Evolutionary conservation across 2,329 filamentous ascomycete genomes (phyloP).

Genomic region (Stagonosporopsis vannaccii): DNA sequence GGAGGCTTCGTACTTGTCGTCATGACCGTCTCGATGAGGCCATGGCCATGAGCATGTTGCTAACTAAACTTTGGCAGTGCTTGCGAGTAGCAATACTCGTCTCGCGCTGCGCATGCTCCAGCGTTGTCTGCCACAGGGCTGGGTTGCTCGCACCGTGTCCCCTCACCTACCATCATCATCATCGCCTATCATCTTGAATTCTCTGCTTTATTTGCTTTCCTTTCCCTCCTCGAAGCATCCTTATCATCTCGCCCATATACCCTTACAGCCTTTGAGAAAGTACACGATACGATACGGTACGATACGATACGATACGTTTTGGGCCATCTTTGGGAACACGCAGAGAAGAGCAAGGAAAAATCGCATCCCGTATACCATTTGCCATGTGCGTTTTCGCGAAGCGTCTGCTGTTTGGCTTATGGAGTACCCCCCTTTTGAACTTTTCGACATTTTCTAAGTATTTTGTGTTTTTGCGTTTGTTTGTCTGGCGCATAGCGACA

Average conservation of each 20-base stretch:
- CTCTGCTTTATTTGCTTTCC: not conserved
- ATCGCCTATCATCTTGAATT: not conserved
- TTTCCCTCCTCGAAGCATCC: conserved; percentile 1
- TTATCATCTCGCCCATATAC: conserved; percentile 18
- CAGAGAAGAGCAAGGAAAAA: conserved; percentile 11
- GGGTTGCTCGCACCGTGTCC: conserved; percentile 10
- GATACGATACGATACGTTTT: conserved; percentile 7
- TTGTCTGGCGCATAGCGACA: not conserved
- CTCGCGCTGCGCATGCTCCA: not conserved
- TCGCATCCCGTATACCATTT: conserved; percentile 8
- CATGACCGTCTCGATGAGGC: conserved; percentile 1
- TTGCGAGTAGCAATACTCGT: no score
- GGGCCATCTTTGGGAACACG: not conserved
- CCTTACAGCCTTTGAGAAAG: conserved; percentile 14
- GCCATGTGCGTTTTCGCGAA: not conserved
- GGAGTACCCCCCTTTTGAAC: conserved; percentile 2
- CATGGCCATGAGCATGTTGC: not conserved
- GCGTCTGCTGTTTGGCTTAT: conserved; percentile 1
- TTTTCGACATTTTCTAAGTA: not conserved
- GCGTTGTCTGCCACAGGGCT: conserved; percentile 19
- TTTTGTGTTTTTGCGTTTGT: not conserved
- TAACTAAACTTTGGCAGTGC: not conserved
- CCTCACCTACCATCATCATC: not conserved
- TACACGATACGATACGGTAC: not conserved
- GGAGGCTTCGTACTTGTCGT: conserved; percentile 12